Evolutionary conservation across 176 grass and related monocot genomes (phyloP).

Genomic region (Pharus latifolius): DNA sequence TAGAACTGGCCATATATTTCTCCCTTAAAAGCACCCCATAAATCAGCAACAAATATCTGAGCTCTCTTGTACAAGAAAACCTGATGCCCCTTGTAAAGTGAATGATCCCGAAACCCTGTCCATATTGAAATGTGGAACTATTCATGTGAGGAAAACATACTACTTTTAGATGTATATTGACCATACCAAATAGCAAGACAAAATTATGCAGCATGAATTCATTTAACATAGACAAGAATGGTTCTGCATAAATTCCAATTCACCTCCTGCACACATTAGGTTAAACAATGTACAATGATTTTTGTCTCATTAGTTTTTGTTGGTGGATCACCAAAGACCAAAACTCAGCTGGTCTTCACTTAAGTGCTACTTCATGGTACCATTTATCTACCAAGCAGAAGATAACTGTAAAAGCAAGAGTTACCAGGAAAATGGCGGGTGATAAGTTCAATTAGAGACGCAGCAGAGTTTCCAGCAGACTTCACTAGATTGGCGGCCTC

Average conservation of each 20-base stretch:
- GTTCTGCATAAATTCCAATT: neutral
- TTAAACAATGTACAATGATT: neutral
- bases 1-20: slow-evolving; percentile 60
- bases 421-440: slow-evolving; percentile 91
- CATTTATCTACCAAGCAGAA: neutral
- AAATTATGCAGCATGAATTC: neutral
- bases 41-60: slow-evolving; percentile 91
- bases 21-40: slow-evolving; percentile 93
- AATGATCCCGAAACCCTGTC: slow-evolving; percentile 83
- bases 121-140: neutral
- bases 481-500: slow-evolving; percentile 79
- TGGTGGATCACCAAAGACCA: too few species aligned
- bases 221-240: neutral
- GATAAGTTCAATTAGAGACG: slow-evolving; percentile 55
- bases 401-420: neutral
- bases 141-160: neutral
- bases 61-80: slow-evolving; percentile 97
- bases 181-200: neutral
- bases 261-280: too few species aligned
- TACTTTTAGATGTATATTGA: neutral
- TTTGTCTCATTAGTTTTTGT: too few species aligned
- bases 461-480: slow-evolving; percentile 73
- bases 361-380: too few species aligned
- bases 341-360: too few species aligned
- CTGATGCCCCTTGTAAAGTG: slow-evolving; percentile 86